Conservation (phyloP, 176 grass and related monocot species). For the Aegilops bicornis region DNA sequence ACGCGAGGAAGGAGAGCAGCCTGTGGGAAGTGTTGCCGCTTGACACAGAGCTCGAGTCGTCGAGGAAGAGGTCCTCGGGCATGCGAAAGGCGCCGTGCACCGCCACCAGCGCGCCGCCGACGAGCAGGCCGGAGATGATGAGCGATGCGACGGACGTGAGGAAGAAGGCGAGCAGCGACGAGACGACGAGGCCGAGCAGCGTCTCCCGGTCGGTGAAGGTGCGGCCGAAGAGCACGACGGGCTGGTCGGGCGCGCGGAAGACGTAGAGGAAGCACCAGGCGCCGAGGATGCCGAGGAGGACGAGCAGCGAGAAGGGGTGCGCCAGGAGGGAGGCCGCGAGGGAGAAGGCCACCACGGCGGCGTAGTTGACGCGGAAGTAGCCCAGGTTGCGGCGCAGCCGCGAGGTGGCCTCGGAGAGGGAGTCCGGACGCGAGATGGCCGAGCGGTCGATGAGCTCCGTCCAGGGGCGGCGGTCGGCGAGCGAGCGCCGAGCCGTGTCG, state of each 20-base stretch:
- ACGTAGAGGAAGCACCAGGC: conserved; percentile 91
- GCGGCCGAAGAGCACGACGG: conserved; percentile 85
- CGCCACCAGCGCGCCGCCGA: conserved; percentile 56
- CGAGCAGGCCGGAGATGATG: conserved; percentile 79
- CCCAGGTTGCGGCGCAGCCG: conserved; percentile 78
- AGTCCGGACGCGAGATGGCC: conserved; percentile 70
- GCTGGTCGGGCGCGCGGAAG: conserved; percentile 81
- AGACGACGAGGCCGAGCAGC: conserved; percentile 65
- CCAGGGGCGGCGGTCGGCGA: conserved; percentile 73
- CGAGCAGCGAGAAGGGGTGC: conserved; percentile 80
- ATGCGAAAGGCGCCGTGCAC: conserved; percentile 73
- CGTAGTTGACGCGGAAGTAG: conserved; percentile 98
- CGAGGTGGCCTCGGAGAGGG: conserved; percentile 78
- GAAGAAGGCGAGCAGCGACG: conserved; percentile 69
- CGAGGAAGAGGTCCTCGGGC: conserved; percentile 91
- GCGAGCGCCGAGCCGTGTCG: conserved; percentile 62
- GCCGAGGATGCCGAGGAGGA: conserved; percentile 64
- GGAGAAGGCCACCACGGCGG: conserved; percentile 60
- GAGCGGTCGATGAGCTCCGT: conserved; percentile 83
- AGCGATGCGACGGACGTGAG: conserved; percentile 84
- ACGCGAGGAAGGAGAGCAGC: conserved; percentile 69
- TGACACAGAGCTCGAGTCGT: conserved; percentile 43
- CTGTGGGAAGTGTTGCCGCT: conserved; percentile 47
- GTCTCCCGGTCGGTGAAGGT: conserved; percentile 89
- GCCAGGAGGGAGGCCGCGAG: conserved; percentile 75